These are phyloP conservation scores for Oidiodendron maius DNA, from an alignment of 495 filamentous ascomycete genomes.

Conservation along the genomic window DNA sequence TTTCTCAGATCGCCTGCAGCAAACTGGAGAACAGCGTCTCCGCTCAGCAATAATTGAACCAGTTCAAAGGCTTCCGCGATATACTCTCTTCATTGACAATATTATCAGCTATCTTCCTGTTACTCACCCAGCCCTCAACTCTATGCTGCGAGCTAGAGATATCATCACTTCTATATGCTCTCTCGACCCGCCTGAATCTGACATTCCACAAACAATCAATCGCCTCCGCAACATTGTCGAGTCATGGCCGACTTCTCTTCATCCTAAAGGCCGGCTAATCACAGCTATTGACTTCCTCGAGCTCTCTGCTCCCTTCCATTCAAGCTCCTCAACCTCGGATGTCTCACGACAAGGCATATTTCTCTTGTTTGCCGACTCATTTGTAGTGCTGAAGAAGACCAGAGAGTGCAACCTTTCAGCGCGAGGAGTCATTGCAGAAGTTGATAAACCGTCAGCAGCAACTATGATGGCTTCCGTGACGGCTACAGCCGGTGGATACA, in stretches of 20 bases:
- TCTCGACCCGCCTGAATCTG: conserved; percentile 61
- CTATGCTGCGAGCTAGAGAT: conserved; percentile 78
- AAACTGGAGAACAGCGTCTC: conserved; percentile 84
- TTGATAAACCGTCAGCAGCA: conserved; percentile 66
- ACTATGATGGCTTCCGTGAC: conserved; percentile 50
- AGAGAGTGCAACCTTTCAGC: conserved; percentile 57
- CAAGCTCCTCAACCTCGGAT: conserved; percentile 22
- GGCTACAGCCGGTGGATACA: conserved; percentile 43
- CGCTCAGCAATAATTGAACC: conserved; percentile 95
- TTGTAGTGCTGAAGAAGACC: conserved; percentile 70
- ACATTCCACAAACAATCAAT: conserved; percentile 63
- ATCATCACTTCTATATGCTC: conserved; percentile 94
- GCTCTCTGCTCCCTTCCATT: conserved; percentile 64
- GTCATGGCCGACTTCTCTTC: conserved; percentile 69
- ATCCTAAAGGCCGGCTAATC: conserved; percentile 74
- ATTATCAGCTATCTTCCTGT: conserved; percentile 79
- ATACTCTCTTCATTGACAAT: conserved; percentile 92
- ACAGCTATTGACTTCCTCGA: conserved; percentile 79
- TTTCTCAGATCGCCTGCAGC: conserved; percentile 69
- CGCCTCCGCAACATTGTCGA: conserved; percentile 69
- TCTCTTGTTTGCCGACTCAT: conserved; percentile 75
- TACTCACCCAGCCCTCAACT: conserved; percentile 73
- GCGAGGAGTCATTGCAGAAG: conserved; percentile 71
- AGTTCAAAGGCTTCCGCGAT: conserved; percentile 89
- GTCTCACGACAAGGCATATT: conserved; percentile 58